Evolutionary conservation across 2,329 filamentous ascomycete species (phyloP).

Genomic region (Aspergillus proliferans): DNA sequence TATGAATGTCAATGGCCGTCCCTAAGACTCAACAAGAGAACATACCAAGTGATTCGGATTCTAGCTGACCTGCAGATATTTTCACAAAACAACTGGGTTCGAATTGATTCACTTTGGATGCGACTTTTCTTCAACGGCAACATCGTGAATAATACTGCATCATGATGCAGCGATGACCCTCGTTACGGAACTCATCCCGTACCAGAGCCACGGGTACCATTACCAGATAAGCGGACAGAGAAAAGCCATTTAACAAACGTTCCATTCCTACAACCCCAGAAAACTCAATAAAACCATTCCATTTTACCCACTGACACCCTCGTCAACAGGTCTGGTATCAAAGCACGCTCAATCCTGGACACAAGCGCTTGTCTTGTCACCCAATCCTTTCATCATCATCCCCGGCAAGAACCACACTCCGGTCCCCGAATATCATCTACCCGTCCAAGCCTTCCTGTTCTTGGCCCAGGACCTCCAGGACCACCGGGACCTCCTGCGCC

Average conservation of each 20-base stretch:
- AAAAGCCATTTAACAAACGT: no score
- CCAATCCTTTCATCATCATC: conserved; percentile 5
- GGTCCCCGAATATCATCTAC: conserved; percentile 44
- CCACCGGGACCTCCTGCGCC: conserved; percentile 17
- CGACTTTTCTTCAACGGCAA: not conserved
- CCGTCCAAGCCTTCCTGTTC: conserved; percentile 34
- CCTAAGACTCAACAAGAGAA: not conserved
- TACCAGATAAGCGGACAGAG: not conserved
- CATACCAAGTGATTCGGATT: not conserved
- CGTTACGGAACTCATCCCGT: not conserved
- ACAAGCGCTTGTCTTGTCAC: not conserved
- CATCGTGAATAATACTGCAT: conserved; percentile 1
- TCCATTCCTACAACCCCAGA: no score
- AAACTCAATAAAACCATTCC: no score
- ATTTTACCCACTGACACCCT: no score
- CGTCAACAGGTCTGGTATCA: no score
- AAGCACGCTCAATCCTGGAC: not conserved
- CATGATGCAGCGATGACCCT: not conserved
- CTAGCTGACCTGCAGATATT: not conserved
- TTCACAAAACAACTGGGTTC: not conserved
- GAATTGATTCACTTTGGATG: not conserved
- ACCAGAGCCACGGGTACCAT: not conserved
- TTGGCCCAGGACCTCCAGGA: conserved; percentile 13
- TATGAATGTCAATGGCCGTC: not conserved
- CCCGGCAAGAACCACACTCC: conserved; percentile 43